Base-by-base conservation (phyloP, 1,139 yeast species). In the Kodamaea derodonti region DNA sequence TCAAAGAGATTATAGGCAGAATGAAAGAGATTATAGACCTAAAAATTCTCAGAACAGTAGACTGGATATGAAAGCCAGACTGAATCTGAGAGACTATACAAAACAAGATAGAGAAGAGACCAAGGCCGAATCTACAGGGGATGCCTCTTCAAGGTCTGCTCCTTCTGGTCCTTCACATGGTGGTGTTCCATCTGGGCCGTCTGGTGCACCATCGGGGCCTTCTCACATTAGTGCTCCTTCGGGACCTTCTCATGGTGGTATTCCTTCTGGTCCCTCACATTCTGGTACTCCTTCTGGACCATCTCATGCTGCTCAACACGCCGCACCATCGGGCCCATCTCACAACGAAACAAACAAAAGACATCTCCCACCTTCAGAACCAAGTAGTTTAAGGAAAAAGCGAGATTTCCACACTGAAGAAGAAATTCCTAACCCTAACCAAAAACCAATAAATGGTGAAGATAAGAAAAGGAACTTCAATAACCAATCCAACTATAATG, bases 311-410 rank as follows among this genome's bases (percentile, higher is more conserved):
- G 9, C 22, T 18, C n/a, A n/a, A n/a, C n/a, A n/a, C n/a, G n/a
- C n/a, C n/a, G 22, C 9, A 6, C 22, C 28, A 31, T 5, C 15
- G 6, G 34, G 4, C 8, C 30, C 30, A 9, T 17, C 30, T n/a
- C n/a, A n/a, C n/a, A n/a, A 37, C 20, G 38, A 34, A 4, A 15
- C 38, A 16, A 30, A 32, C 26, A 52, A 52, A 31, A 45, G 57
- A 15, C 37, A 45, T 2, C 37, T 39, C 13, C 52, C 52, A 10
- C 54, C 58, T 6, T 40, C 49, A 4, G 58, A 52, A 14, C 49
- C 55, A 11, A 51, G 49, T 17, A 49, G 48, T 17, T 46, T 37
- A 34, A 46, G 46, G 28, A 40, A 43, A 30, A 45, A 42, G 24
- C 42, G 49, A 32, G 54, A 48, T 33, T 39, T 40, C 14, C 30